A percentile compares a stretch with the other conserved stretches of the same genome.
Conservation (phyloP, 345 rosid genomes). For the Pistacia integerrima region DNA sequence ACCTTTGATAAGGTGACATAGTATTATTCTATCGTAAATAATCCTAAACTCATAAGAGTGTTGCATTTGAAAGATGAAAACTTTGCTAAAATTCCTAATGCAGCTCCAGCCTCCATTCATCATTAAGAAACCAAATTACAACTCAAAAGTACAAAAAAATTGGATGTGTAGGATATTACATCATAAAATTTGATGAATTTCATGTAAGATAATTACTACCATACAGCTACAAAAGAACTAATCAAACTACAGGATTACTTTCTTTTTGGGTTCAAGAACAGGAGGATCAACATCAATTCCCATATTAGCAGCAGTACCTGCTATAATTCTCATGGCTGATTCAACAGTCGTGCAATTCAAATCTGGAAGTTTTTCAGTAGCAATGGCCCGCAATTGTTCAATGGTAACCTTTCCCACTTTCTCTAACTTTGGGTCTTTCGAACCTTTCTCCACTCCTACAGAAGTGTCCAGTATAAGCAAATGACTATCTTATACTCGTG, state of each 20-base stretch:
- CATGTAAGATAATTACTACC: no score
- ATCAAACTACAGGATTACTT: conserved; percentile 39
- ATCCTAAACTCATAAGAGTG: no score
- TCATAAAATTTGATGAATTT: not conserved
- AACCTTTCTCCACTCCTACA: conserved; percentile 86
- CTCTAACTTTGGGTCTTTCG: conserved; percentile 66
- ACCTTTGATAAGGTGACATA: no score
- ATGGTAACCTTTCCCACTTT: conserved; percentile 78
- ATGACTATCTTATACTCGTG: not conserved
- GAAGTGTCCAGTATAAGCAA: conserved; percentile 19
- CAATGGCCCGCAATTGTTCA: conserved; percentile 68
- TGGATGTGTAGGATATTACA: conserved; percentile 14
- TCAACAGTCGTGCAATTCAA: conserved; percentile 74
- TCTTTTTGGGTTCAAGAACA: conserved; percentile 74
- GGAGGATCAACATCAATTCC: conserved; percentile 90
- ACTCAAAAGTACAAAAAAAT: not conserved
- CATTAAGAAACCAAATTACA: not conserved
- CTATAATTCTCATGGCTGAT: conserved; percentile 90
- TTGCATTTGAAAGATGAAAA: not conserved
- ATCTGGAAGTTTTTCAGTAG: conserved; percentile 83
- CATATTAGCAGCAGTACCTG: conserved; percentile 95
- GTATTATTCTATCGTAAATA: no score
- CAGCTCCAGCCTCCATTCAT: not conserved
- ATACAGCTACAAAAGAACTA: not conserved
- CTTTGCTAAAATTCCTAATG: not conserved